Percentiles rank a stretch among this genome's conserved stretches.
These are phyloP conservation scores for Baorangia bicolor DNA, from an alignment of 768 basidiomycete genomes.

Conservation along the genomic window DNA sequence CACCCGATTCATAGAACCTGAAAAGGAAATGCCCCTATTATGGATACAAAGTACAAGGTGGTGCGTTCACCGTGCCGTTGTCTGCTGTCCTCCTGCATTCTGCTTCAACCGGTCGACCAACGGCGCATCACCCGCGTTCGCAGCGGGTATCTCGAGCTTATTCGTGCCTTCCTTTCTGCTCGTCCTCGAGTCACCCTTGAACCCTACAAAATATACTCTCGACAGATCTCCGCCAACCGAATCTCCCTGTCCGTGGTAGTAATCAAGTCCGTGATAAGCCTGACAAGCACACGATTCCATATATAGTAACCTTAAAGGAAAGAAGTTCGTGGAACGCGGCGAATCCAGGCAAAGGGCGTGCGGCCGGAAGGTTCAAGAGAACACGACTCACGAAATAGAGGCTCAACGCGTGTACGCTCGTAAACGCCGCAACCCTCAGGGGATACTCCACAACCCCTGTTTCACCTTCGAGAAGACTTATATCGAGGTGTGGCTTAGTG, in stretches of 20 bases:
- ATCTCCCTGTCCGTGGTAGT: conserved; percentile 50
- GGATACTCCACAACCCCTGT: conserved; percentile 73
- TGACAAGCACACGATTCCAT: conserved; percentile 5
- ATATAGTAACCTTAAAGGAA: conserved; percentile 25
- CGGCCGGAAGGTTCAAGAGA: conserved; percentile 10
- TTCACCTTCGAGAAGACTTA: conserved; percentile 71
- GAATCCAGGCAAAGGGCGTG: conserved; percentile 19
- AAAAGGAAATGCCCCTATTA: conserved; percentile 4
- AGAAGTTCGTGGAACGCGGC: background rate
- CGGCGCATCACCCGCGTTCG: conserved; percentile 72
- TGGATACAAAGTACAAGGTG: background rate
- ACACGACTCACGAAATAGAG: conserved; percentile 70
- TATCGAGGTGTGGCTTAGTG: conserved; percentile 67
- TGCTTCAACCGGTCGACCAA: conserved; percentile 59
- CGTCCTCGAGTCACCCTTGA: conserved; percentile 69
- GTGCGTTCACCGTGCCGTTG: conserved; percentile 49
- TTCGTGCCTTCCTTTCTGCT: conserved; percentile 56
- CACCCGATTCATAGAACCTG: background rate
- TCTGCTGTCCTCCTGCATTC: conserved; percentile 58
- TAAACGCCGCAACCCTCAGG: conserved; percentile 69
- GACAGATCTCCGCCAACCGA: conserved; percentile 63
- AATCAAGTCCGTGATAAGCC: conserved; percentile 15
- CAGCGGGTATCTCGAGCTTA: conserved; percentile 75
- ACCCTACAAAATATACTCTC: conserved; percentile 77
- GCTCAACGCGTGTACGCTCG: conserved; percentile 70